Conservation (phyloP, 148 eudicot genomes). For the Cornus florida region DNA sequence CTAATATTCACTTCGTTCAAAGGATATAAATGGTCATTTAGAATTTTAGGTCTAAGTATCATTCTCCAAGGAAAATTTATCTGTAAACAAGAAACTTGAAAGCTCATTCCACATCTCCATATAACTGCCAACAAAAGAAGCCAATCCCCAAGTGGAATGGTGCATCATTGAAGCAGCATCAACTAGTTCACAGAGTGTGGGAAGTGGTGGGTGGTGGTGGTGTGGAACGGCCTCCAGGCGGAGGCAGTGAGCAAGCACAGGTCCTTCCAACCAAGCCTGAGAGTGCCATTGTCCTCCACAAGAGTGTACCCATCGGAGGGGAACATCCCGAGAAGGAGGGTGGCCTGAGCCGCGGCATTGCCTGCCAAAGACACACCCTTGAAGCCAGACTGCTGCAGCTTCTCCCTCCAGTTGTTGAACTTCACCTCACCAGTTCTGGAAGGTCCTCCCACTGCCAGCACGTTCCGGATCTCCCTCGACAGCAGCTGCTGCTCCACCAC, state of each 20-base stretch:
- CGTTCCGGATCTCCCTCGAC: slow-evolving; percentile 79
- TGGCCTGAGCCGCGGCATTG: slow-evolving; percentile 92
- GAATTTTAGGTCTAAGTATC: too few relatives aligned
- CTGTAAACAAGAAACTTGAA: background rate
- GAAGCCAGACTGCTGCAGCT: slow-evolving; percentile 81
- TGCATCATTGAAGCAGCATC: too few relatives aligned
- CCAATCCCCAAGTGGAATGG: too few relatives aligned
- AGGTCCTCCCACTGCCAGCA: slow-evolving; percentile 81
- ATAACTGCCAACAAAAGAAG: too few relatives aligned
- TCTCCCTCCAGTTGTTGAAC: slow-evolving; percentile 88
- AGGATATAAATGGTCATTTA: too few relatives aligned
- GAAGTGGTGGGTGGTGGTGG: background rate
- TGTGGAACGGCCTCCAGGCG: slow-evolving; percentile 71
- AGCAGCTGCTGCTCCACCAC: slow-evolving; percentile 93
- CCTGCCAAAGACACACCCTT: slow-evolving; percentile 78
- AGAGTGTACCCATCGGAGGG: slow-evolving; percentile 92
- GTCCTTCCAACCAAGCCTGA: slow-evolving; percentile 98
- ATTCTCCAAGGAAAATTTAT: too few relatives aligned
- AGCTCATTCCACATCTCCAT: background rate
- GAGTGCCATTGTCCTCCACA: slow-evolving; percentile 87
- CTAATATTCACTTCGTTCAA: too few relatives aligned
- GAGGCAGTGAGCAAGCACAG: slow-evolving; percentile 93
- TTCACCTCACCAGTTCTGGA: slow-evolving; percentile 68
- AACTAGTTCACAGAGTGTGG: background rate
- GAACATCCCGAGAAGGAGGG: slow-evolving; percentile 91